Percentiles rank a stretch among this genome's conserved stretches.
Conservation (phyloP, 2,329 filamentous ascomycete species). For the Cyclaneusma minus region DNA sequence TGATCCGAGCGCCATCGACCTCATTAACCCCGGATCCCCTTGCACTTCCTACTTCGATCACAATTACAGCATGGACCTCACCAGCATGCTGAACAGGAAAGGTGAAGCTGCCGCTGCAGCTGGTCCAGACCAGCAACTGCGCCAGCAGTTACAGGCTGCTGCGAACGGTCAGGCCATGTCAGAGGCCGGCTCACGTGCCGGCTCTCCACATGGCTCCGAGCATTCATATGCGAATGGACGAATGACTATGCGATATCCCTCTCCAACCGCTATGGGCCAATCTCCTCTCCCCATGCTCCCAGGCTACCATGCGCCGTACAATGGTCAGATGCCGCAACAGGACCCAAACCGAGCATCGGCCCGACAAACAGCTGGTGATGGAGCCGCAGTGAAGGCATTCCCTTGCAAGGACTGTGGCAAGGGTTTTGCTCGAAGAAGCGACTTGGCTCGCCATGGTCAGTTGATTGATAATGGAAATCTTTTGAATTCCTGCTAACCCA, state of each 20-base stretch:
- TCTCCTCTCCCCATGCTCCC: constrained; percentile 18
- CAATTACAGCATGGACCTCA: constrained; percentile 18
- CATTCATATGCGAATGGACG: constrained; percentile 15
- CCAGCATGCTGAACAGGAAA: constrained; percentile 21
- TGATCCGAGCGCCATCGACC: constrained; percentile 15
- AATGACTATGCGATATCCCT: constrained; percentile 20
- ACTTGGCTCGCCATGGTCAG: constrained; percentile 87
- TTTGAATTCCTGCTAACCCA: too few species aligned
- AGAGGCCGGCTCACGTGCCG: constrained; percentile 18
- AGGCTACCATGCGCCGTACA: constrained; percentile 15
- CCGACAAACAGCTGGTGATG: constrained; percentile 9
- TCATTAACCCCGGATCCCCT: constrained; percentile 1
- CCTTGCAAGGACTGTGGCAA: constrained; percentile 83
- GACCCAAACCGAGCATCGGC: constrained; percentile 9
- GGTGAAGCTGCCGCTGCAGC: constrained; percentile 15
- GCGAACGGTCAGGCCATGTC: constrained; percentile 16
- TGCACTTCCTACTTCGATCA: constrained; percentile 4
- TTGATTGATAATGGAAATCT: constrained; percentile 9
- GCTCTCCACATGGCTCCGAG: constrained; percentile 20
- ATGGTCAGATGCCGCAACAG: constrained; percentile 14
- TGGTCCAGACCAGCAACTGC: constrained; percentile 17
- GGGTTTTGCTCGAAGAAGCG: constrained; percentile 83
- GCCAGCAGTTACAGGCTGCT: constrained; percentile 18
- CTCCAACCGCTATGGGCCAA: constrained; percentile 18
- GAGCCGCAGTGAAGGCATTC: constrained; percentile 47